Conservation (phyloP, 2,329 filamentous ascomycete species). For the Penicillium italicum region DNA sequence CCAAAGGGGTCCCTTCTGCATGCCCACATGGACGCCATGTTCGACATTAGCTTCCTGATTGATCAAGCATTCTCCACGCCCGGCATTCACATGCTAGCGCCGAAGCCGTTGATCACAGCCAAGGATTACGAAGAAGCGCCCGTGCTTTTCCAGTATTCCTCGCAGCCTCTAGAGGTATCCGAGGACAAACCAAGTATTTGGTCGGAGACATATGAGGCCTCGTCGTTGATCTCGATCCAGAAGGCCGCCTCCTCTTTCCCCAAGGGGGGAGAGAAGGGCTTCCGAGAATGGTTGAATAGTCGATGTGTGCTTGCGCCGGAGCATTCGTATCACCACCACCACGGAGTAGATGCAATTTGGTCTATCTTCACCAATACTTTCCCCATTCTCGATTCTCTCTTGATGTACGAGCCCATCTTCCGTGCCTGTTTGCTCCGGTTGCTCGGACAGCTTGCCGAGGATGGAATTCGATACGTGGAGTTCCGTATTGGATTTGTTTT, state of each 20-base stretch:
- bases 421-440: conserved; percentile 69
- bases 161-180: conserved; percentile 43
- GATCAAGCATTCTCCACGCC: conserved; percentile 65
- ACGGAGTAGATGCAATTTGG: conserved; percentile 82
- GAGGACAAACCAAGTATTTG: conserved; percentile 57
- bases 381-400: conserved; percentile 65
- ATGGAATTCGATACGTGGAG: conserved; percentile 83
- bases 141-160: conserved; percentile 62
- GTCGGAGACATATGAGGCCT: conserved; percentile 59
- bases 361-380: conserved; percentile 75
- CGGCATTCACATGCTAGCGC: conserved; percentile 67
- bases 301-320: conserved; percentile 67
- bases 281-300: conserved; percentile 71
- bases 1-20: conserved; percentile 72
- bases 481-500: conserved; percentile 71
- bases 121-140: conserved; percentile 53
- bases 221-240: conserved; percentile 56
- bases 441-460: conserved; percentile 67
- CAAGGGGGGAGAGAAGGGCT: conserved; percentile 65
- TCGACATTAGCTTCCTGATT: conserved; percentile 78
- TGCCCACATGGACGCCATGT: conserved; percentile 87
- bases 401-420: conserved; percentile 90
- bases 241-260: conserved; percentile 72
- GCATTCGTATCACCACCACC: conserved; percentile 74
- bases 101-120: conserved; percentile 54